Conservation (phyloP, 1,139 yeast genomes). For the Yamadazyma conglobata region DNA sequence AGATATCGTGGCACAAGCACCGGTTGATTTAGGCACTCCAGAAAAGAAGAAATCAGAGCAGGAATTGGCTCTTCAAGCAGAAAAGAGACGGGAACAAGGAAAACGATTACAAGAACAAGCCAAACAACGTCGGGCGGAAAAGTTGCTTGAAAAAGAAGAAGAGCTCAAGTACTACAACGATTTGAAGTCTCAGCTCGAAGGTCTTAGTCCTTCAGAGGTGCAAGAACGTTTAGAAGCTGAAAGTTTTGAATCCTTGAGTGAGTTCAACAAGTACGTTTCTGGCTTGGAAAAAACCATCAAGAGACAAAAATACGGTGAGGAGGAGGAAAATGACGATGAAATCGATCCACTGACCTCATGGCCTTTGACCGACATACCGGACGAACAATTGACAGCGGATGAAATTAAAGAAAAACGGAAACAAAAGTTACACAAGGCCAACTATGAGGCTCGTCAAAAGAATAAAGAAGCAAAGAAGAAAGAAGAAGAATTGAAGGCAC, state of each 20-base stretch:
- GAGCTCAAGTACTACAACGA: conserved; percentile 70
- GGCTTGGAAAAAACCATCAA: conserved; percentile 67
- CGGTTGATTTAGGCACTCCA: conserved; percentile 50
- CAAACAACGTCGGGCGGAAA: conserved; percentile 75
- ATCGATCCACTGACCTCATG: conserved; percentile 55
- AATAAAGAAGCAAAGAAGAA: conserved; percentile 70
- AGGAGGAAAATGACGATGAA: conserved; percentile 39
- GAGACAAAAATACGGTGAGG: conserved; percentile 42
- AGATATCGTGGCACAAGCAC: conserved; percentile 81
- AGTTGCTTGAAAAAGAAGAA: conserved; percentile 73
- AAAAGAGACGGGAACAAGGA: conserved; percentile 82
- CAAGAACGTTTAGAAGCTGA: conserved; percentile 58
- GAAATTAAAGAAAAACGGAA: conserved; percentile 83
- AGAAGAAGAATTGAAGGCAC: conserved; percentile 53
- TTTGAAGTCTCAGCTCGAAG: conserved; percentile 51
- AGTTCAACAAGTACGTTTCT: conserved; percentile 64
- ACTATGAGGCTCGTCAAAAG: conserved; percentile 82
- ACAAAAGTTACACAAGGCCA: conserved; percentile 79
- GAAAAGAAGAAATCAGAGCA: conserved; percentile 70
- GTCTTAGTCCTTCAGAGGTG: conserved; percentile 40
- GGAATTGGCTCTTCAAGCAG: conserved; percentile 73
- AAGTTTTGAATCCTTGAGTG: conserved; percentile 74
- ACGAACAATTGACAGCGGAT: conserved; percentile 75
- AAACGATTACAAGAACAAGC: conserved; percentile 91
- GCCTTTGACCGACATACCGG: conserved; percentile 81